phyloP scores from a whole-genome alignment of 768 basidiomycete species.

The Paxillus ammoniavirescens region DNA sequence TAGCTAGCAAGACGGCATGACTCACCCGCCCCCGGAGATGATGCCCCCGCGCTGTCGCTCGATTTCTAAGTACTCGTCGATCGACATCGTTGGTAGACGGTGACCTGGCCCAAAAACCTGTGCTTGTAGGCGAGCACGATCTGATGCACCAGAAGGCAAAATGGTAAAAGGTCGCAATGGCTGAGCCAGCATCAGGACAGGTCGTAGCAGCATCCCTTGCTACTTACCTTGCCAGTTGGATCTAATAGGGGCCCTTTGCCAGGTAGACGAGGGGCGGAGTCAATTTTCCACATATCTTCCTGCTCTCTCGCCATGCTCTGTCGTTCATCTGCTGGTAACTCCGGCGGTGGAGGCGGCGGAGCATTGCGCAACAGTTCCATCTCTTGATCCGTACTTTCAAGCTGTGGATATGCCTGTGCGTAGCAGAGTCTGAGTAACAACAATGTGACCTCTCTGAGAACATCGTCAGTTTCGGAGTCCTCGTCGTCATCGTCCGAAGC shows the following conservation, averaged over 20 bases:
- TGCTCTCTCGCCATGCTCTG: conserved; percentile 41
- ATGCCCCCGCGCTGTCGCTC: conserved; percentile 85
- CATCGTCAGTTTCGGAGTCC: conserved; percentile 61
- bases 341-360: conserved; percentile 39
- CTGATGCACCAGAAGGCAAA: conserved; percentile 64
- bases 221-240: conserved; percentile 66
- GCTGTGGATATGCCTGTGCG: conserved; percentile 63
- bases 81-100: conserved; percentile 89
- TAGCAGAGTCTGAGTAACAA: conserved; percentile 74
- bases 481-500: conserved; percentile 31
- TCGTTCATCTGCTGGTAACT: conserved; percentile 35
- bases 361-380: conserved; percentile 61
- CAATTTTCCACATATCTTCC: conserved; percentile 72
- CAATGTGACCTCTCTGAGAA: conserved; percentile 63
- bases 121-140: conserved; percentile 70
- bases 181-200: conserved; percentile 37
- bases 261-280: conserved; percentile 45
- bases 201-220: not conserved
- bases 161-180: conserved; percentile 93
- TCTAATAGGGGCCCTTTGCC: conserved; percentile 71
- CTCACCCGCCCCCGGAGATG: conserved; percentile 84
- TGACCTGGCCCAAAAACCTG: conserved; percentile 86
- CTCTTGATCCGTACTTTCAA: conserved; percentile 72
- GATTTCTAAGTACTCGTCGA: conserved; percentile 91
- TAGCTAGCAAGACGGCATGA: conserved; percentile 6